Base-by-base conservation (phyloP, 1,284 basidiomycete species). In the Stygiomarasmius scandens region DNA sequence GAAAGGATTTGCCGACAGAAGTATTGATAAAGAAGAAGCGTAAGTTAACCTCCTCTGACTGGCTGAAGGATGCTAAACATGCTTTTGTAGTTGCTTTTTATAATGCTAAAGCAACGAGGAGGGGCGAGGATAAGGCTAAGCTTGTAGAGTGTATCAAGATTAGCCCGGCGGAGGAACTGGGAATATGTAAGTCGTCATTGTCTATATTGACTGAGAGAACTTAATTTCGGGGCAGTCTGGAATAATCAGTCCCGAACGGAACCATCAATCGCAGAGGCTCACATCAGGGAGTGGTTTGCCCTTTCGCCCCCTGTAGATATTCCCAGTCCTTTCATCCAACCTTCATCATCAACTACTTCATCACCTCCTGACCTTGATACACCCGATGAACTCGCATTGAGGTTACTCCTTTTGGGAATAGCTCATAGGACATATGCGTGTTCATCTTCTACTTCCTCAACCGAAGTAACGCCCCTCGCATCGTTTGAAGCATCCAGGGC, bases 21-120 rank as follows among this genome's bases (percentile, higher is more conserved):
- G 82, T 86, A 5, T 83, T 86, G 52, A 89, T 91, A 61, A 83
- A 85, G 74, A 90, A 88, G 74, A 89, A 87, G 69, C 52, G 86
- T 85, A 62, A 11, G 76, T 63, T 3, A 55, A n/a, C 29, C n/a
- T n/a, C n/a, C n/a, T n/a, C n/a, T n/a, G n/a, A n/a, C n/a, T n/a
- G n/a, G n/a, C n/a, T n/a, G n/a, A n/a, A n/a, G n/a, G n/a, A 16
- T 52, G 14, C 54, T 22, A 2, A 46, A 2, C 25, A 59, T 52
- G 9, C 2, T 48, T n/a, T 14, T 53, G 6, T 55, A 92, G 89
- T 92, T 64, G 79, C 79, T 0, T 90, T 90, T 64, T 92, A 89
- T 67, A 83, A 85, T 67, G 77, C 79, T 61, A 91, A 92, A 66
- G 86, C 89, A 60, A 69, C 67, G 50, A 71, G 80, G 25, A 69